Evolutionary conservation across 805 yeast genomes (phyloP).

Genomic region (Metschnikowia colocasiae): DNA sequence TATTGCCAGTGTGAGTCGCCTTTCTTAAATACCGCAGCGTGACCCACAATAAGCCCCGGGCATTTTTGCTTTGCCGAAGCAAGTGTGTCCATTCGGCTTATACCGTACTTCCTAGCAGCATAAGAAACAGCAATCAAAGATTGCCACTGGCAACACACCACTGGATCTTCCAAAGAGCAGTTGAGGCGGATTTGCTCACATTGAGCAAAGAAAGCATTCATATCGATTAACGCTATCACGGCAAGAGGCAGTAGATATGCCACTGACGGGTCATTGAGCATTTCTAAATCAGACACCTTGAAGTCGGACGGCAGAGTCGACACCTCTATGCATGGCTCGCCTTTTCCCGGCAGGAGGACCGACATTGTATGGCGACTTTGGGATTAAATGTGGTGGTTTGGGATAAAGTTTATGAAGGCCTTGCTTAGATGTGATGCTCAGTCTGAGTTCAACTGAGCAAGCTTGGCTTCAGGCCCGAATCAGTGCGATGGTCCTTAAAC

Average conservation of each 20-base stretch:
- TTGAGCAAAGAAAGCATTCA: conserved; percentile 95
- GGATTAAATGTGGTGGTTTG: not conserved
- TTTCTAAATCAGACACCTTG: conserved; percentile 38
- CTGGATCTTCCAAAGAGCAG: conserved; percentile 64
- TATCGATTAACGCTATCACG: conserved; percentile 80
- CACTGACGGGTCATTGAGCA: conserved; percentile 41
- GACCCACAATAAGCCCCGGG: conserved; percentile 72
- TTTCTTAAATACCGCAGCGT: conserved; percentile 88
- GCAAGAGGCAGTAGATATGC: conserved; percentile 68
- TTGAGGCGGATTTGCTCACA: conserved; percentile 79
- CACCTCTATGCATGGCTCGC: not conserved
- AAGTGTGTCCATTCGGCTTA: conserved; percentile 70
- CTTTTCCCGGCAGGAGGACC: conserved; percentile 2
- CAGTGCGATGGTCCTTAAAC: not conserved
- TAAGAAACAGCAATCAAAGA: conserved; percentile 86
- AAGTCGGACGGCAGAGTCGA: conserved; percentile 6
- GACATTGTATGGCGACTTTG: conserved; percentile 4
- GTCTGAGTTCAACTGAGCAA: not conserved
- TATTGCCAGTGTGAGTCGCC: conserved; percentile 87
- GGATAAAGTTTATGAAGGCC: too few species aligned
- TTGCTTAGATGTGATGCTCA: not conserved
- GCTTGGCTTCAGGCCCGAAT: not conserved
- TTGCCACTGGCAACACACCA: conserved; percentile 93
- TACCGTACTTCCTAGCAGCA: conserved; percentile 83
- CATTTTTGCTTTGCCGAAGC: conserved; percentile 71